Conservation (phyloP, 139 green algal genomes). For the Spirogloea muscicola region DNA sequence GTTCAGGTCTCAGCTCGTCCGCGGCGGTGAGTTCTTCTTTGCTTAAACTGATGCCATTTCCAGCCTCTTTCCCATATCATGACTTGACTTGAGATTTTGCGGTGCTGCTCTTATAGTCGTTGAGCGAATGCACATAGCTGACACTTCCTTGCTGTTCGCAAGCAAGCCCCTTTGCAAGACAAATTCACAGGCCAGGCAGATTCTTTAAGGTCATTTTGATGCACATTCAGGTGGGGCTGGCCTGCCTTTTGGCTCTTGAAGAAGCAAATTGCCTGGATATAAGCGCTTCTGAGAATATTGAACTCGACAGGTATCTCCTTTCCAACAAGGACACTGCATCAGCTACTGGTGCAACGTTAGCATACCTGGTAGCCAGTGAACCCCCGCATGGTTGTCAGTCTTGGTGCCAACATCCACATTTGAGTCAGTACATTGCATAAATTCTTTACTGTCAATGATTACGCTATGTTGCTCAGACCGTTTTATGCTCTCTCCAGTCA, state of each 20-base stretch:
- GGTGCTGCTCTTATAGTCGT: not conserved
- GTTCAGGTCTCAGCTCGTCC: not conserved
- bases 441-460: not conserved
- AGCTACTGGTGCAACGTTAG: too few species aligned
- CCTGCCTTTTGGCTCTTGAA: too few species aligned
- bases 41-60: not conserved
- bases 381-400: too few species aligned
- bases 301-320: too few species aligned
- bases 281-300: too few species aligned
- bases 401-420: not conserved
- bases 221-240: too few species aligned
- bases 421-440: not conserved
- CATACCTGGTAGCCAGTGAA: too few species aligned
- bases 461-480: not conserved
- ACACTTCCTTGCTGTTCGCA: not conserved
- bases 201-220: too few species aligned
- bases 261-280: too few species aligned
- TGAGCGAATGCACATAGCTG: slow-evolving; percentile 1
- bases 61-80: not conserved
- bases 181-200: too few species aligned
- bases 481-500: not conserved
- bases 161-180: not conserved
- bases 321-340: too few species aligned
- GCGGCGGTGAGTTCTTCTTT: not conserved
- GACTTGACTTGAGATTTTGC: not conserved